Base-by-base conservation (phyloP, 129 eudicot genomes). In the Escallonia herrerae region DNA sequence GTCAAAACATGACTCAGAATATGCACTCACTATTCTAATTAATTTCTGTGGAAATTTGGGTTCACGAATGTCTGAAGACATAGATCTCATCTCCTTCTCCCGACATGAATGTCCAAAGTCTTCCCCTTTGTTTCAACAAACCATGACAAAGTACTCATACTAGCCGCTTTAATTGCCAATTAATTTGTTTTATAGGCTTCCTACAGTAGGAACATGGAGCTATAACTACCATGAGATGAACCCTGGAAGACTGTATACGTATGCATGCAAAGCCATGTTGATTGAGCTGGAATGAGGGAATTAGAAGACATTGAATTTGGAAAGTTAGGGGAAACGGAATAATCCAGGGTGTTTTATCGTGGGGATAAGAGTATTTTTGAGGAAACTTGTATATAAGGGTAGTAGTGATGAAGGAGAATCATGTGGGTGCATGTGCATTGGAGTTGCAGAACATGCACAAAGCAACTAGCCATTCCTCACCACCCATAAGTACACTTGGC, bases 361-460 rank as follows among this genome's bases (percentile, higher is more conserved):
- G 79, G 58, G 58, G 76, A 49, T 72, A 56, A 40, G 43, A 52
- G 62, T 61, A 71, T 72, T 51, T 59, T 62, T 49, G 60, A 51
- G 37, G 58, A 22, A 22, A 22, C 33, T 22, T 22, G 33, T 22
- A 22, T 22, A 22, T 22, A 22, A 44, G 58, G 75, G 48, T 62
- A 44, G 60, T 69, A 60, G 76, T 57, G 62, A 71, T 40, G 82
- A 62, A 11, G 74, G 63, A 64, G 80, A 80, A 88, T 88, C 89
- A 88, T 88, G 89, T 76, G 83, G 74, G 58, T 74, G 76, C 96
- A 88, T 88, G 96, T 88, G 96, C 86, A 71, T 75, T 79, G 43
- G 63, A 65, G 67, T 80, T 67, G 64, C 76, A 83, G 87, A 84
- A 87, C 95, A 84, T 87, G 90, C 84, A 72, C 84, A 77, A 77